phyloP scores from a whole-genome alignment of 306 rosid species.

The Morella rubra region DNA sequence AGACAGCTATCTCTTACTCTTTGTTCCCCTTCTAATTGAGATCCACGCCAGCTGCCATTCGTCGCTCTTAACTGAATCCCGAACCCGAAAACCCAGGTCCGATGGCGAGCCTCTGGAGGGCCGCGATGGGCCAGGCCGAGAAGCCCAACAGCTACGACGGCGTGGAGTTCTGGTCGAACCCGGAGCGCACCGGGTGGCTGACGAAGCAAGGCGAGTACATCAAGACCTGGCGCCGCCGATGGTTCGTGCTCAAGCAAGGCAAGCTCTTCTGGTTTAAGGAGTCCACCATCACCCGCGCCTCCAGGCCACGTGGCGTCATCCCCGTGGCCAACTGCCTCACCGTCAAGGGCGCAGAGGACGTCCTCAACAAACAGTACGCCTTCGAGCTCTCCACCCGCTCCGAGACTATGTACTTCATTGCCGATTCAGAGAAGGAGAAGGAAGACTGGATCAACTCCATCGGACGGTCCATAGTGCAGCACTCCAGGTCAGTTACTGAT shows the following conservation, averaged over 20 bases:
- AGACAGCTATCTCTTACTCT: neutral
- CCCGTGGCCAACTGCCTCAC: slow-evolving; percentile 37
- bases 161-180: slow-evolving; percentile 36
- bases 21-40: neutral
- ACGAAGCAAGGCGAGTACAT: slow-evolving; percentile 42
- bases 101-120: slow-evolving; percentile 39
- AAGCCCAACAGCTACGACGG: slow-evolving; percentile 29
- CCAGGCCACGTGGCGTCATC: slow-evolving; percentile 32
- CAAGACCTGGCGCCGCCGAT: slow-evolving; percentile 45
- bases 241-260: slow-evolving; percentile 45
- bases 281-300: slow-evolving; percentile 22
- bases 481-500: slow-evolving; percentile 49
- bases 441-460: slow-evolving; percentile 52
- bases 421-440: slow-evolving; percentile 41
- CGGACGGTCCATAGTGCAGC: slow-evolving; percentile 55
- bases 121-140: slow-evolving; percentile 27
- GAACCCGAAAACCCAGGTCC: neutral
- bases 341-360: slow-evolving; percentile 42
- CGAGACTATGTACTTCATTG: slow-evolving; percentile 44
- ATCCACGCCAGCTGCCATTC: neutral
- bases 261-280: slow-evolving; percentile 43
- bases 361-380: slow-evolving; percentile 36
- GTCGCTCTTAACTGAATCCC: neutral
- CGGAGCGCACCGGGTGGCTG: slow-evolving; percentile 38
- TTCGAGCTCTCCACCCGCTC: slow-evolving; percentile 39